phyloP scores from a whole-genome alignment of 192 early-diverging fungal genomes.

The Coemansia sp. region DNA sequence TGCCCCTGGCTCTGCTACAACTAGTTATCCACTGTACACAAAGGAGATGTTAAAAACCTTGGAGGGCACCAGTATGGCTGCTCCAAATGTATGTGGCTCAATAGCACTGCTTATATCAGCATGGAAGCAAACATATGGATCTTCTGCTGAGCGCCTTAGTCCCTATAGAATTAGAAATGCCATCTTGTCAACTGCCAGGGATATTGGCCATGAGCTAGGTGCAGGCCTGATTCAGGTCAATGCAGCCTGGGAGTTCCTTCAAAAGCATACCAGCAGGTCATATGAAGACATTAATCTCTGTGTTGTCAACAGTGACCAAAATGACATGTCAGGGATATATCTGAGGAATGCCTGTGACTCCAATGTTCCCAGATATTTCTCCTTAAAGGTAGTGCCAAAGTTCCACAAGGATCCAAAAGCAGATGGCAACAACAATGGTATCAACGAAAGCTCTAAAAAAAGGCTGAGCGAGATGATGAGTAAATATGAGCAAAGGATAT shows the following conservation, averaged over 20 bases:
- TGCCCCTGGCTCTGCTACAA: constrained; percentile 92
- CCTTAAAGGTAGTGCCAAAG: constrained; percentile 33
- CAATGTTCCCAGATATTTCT: constrained; percentile 56
- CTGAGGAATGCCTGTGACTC: constrained; percentile 75
- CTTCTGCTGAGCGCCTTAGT: constrained; percentile 58
- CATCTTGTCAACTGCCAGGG: constrained; percentile 67
- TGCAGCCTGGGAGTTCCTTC: constrained; percentile 77
- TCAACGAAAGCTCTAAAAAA: constrained; percentile 56
- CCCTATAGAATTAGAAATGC: constrained; percentile 83
- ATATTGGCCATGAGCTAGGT: constrained; percentile 70
- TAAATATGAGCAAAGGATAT: constrained; percentile 73
- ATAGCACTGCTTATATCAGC: constrained; percentile 81
- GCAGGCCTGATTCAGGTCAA: constrained; percentile 87
- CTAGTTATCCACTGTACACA: constrained; percentile 80
- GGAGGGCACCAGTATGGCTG: constrained; percentile 95
- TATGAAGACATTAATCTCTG: constrained; percentile 69
- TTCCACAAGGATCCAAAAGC: constrained; percentile 49
- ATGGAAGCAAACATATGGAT: constrained; percentile 61
- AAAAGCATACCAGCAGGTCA: constrained; percentile 52
- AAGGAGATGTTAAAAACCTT: constrained; percentile 63
- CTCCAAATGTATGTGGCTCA: constrained; percentile 88
- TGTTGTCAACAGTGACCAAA: constrained; percentile 21
- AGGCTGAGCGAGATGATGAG: constrained; percentile 58
- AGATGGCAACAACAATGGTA: constrained; percentile 64
- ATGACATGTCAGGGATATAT: constrained; percentile 67